phyloP scores from a whole-genome alignment of 352 stramenopile species.

The Aphanomyces euteiches region DNA sequence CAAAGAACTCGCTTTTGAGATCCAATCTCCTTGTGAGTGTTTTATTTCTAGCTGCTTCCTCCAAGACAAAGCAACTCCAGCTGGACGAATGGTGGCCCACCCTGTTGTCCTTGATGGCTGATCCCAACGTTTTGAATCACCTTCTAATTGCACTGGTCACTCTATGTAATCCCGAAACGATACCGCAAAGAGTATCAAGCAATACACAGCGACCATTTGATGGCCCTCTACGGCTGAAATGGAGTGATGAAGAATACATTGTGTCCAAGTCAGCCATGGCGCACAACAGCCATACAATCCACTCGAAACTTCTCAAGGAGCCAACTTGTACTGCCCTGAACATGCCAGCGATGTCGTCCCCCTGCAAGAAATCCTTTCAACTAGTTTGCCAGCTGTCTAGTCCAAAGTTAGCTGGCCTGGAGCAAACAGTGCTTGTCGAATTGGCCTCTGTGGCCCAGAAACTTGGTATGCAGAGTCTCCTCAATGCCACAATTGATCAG shows the following conservation, averaged over 20 bases:
- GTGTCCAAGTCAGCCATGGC: neutral
- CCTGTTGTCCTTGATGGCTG: neutral
- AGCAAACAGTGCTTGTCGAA: neutral
- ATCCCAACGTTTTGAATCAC: neutral
- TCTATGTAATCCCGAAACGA: neutral
- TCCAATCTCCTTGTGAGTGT: neutral
- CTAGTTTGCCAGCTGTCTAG: neutral
- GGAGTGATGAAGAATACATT: neutral
- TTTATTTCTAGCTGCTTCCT: neutral
- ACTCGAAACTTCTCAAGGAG: neutral
- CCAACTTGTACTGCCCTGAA: neutral
- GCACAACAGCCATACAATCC: neutral
- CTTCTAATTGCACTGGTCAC: neutral
- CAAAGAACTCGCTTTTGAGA: neutral
- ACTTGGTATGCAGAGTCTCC: neutral
- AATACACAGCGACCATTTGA: neutral
- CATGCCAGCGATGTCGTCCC: neutral
- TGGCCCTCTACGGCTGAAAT: neutral
- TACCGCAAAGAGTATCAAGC: no score
- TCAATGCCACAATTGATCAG: neutral
- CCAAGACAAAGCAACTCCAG: neutral
- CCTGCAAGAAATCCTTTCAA: neutral
- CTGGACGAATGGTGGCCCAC: neutral
- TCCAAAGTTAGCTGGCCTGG: neutral
- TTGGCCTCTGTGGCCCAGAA: neutral